Evolutionary conservation across 257 asterid genomes (phyloP).

Genomic region (Solanum habrochaites): DNA sequence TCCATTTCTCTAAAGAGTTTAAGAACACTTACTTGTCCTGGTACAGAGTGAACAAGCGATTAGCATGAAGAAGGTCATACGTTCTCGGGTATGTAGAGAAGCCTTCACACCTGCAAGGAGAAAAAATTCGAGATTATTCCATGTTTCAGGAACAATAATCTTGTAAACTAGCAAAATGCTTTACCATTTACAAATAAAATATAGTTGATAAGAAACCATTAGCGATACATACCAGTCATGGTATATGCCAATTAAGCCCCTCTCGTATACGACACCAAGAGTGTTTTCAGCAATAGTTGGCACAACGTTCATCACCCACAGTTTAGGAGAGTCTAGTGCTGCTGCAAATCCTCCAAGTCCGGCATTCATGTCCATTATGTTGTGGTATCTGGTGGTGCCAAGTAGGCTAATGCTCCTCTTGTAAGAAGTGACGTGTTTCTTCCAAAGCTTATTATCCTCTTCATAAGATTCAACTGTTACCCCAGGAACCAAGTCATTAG

Average conservation of each 20-base stretch:
- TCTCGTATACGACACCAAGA: constrained; percentile 58
- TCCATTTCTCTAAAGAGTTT: not conserved
- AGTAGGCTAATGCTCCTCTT: constrained; percentile 42
- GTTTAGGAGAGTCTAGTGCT: constrained; percentile 57
- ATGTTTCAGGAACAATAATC: not conserved
- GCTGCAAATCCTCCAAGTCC: constrained; percentile 94
- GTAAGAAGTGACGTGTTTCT: constrained; percentile 51
- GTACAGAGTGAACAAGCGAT: constrained; percentile 56
- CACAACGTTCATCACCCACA: constrained; percentile 92
- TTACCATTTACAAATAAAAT: not conserved
- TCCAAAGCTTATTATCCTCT: constrained; percentile 70
- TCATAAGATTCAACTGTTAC: constrained; percentile 46
- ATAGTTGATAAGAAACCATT: not conserved
- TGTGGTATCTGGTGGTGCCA: constrained; percentile 63
- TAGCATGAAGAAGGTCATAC: constrained; percentile 77
- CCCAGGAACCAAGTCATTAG: constrained; percentile 52
- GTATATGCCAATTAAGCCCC: constrained; percentile 88
- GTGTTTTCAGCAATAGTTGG: constrained; percentile 67
- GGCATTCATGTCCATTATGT: constrained; percentile 93
- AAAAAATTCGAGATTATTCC: not conserved
- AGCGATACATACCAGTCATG: constrained; percentile 66
- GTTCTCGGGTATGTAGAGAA: constrained; percentile 95
- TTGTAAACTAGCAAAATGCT: not conserved
- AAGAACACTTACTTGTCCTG: constrained; percentile 55
- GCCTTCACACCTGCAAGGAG: constrained; percentile 73